Conservation (phyloP, 2,329 filamentous ascomycete genomes). For the Penicillium glabrum region DNA sequence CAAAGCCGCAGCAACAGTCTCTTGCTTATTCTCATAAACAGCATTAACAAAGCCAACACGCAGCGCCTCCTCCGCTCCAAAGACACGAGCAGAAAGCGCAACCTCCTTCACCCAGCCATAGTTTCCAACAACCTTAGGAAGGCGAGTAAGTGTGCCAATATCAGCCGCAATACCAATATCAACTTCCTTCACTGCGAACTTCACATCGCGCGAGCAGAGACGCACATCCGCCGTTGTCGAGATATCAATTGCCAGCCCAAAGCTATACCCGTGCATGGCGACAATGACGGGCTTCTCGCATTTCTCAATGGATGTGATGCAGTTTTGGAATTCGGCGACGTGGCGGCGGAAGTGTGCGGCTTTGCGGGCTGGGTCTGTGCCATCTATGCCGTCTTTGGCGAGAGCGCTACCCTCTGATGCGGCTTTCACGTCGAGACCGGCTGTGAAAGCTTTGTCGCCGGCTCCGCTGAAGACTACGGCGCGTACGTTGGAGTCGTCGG, state of each 20-base stretch:
- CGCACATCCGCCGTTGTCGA: conserved; percentile 45
- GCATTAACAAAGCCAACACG: conserved; percentile 45
- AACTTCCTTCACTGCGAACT: conserved; percentile 49
- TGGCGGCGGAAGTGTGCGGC: conserved; percentile 64
- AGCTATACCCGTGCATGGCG: conserved; percentile 74
- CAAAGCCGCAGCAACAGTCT: conserved; percentile 62
- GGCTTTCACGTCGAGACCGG: conserved; percentile 79
- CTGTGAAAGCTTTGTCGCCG: conserved; percentile 80
- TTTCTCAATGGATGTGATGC: conserved; percentile 72
- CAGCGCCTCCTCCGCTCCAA: conserved; percentile 46
- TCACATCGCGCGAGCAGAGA: conserved; percentile 35
- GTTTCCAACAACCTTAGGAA: conserved; percentile 49
- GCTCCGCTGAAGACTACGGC: conserved; percentile 77
- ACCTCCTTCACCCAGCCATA: conserved; percentile 52
- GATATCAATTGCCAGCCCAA: conserved; percentile 74
- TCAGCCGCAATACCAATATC: conserved; percentile 53
- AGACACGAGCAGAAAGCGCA: conserved; percentile 43
- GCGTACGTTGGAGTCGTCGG: conserved; percentile 69
- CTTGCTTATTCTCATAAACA: conserved; percentile 54
- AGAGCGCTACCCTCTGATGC: conserved; percentile 55
- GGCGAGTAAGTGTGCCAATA: conserved; percentile 47
- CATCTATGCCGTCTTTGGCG: conserved; percentile 33
- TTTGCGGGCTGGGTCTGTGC: conserved; percentile 62
- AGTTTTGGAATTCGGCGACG: conserved; percentile 77
- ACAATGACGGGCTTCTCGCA: conserved; percentile 92